These are phyloP conservation scores for Mycena galopus DNA, from an alignment of 768 basidiomycete species.

Conservation along the genomic window DNA sequence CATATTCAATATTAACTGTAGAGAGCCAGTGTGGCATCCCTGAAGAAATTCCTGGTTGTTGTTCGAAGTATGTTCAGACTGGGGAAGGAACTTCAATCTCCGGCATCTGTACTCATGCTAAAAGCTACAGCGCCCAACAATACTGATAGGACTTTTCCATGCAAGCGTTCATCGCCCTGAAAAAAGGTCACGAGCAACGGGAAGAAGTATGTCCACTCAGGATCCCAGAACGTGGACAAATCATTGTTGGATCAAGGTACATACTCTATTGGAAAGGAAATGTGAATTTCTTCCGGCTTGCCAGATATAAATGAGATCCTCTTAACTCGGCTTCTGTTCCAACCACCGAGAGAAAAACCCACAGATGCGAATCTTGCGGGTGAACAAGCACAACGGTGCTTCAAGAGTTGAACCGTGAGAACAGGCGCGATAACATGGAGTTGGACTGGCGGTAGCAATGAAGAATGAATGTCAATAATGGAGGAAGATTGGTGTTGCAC, in stretches of 20 bases:
- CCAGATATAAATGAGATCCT: background rate
- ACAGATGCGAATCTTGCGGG: slow-evolving; percentile 2
- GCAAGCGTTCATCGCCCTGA: background rate
- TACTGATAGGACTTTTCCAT: slow-evolving; percentile 4
- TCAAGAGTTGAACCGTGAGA: no score
- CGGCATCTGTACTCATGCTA: background rate
- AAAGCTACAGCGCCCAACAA: background rate
- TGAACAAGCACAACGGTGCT: background rate
- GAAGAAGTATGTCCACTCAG: slow-evolving; percentile 1
- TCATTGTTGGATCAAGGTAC: background rate
- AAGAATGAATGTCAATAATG: no score
- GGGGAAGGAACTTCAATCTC: slow-evolving; percentile 3
- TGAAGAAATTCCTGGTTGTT: slow-evolving; percentile 2
- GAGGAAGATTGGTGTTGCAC: no score
- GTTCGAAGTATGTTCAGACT: background rate
- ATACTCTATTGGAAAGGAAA: slow-evolving; percentile 10
- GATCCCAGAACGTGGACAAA: slow-evolving; percentile 1
- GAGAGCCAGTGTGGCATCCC: background rate
- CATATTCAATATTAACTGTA: background rate
- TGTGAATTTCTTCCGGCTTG: slow-evolving; percentile 3
- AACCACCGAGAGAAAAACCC: background rate
- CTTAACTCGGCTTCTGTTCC: slow-evolving; percentile 1
- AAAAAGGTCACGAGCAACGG: slow-evolving; percentile 2
- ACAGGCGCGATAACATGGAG: no score
- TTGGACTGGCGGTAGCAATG: no score